Conservation (phyloP, 1,284 basidiomycete species). For the Ganoderma leucocontextum region DNA sequence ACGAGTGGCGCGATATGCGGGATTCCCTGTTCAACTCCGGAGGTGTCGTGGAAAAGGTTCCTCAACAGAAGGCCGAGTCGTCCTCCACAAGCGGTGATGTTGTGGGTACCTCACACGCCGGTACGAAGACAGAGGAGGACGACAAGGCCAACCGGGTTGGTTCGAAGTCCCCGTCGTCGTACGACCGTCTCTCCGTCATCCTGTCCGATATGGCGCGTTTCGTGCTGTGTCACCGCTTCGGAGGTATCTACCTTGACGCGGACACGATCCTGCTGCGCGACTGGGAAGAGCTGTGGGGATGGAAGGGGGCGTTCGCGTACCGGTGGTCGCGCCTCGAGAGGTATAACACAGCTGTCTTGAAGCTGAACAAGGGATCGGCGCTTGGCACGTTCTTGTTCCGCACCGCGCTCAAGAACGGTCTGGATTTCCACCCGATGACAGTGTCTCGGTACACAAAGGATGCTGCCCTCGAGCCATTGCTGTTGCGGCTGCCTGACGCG, state of each 20-base stretch:
- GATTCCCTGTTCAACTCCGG: constrained; percentile 70
- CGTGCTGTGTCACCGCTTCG: constrained; percentile 72
- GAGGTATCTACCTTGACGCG: constrained; percentile 76
- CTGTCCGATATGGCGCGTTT: constrained; percentile 78
- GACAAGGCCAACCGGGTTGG: constrained; percentile 38
- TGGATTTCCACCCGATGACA: constrained; percentile 79
- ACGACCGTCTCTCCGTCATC: constrained; percentile 72
- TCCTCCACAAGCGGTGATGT: constrained; percentile 26
- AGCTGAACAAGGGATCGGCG: constrained; percentile 69
- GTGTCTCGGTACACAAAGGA: constrained; percentile 71
- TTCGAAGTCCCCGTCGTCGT: constrained; percentile 47
- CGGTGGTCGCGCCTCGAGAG: constrained; percentile 70
- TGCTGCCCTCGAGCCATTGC: constrained; percentile 62
- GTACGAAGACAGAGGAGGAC: constrained; percentile 21
- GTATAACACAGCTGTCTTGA: constrained; percentile 78
- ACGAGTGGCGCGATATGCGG: constrained; percentile 63
- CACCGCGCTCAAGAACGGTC: constrained; percentile 70
- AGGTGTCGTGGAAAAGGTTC: constrained; percentile 60
- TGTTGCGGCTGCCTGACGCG: constrained; percentile 70
- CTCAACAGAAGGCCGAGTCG: constrained; percentile 39
- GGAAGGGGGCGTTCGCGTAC: constrained; percentile 76
- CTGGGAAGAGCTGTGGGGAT: constrained; percentile 80
- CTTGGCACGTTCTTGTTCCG: constrained; percentile 73
- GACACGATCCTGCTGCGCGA: constrained; percentile 75
- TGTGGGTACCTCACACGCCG: constrained; percentile 8